These are phyloP conservation scores for Conticribra weissflogii DNA, from an alignment of 108 stramenopile species.

Conservation along the genomic window DNA sequence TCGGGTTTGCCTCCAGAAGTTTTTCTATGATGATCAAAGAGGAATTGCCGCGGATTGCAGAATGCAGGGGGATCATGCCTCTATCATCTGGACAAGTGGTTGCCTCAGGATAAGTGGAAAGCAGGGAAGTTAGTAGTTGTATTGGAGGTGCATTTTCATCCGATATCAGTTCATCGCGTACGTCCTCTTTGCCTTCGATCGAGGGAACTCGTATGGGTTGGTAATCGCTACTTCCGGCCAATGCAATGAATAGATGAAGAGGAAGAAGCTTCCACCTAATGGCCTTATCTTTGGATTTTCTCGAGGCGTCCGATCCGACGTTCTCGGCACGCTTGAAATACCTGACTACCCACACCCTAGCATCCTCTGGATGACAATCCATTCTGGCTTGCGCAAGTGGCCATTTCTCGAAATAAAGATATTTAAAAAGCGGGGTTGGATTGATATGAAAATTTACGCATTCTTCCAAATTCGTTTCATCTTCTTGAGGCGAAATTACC, in stretches of 20 bases:
- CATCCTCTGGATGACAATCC: slow-evolving; percentile 39
- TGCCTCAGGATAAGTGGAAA: slow-evolving; percentile 26
- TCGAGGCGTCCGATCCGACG: neutral
- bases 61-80: slow-evolving; percentile 41
- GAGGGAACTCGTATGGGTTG: too few species aligned
- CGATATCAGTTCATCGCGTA: too few species aligned
- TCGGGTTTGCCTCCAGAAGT: slow-evolving; percentile 20
- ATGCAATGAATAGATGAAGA: slow-evolving; percentile 31
- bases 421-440: slow-evolving; percentile 22
- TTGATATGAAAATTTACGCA: slow-evolving; percentile 35
- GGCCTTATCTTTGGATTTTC: neutral
- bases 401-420: slow-evolving; percentile 29
- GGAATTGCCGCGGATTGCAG: slow-evolving; percentile 35
- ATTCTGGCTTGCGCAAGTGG: slow-evolving; percentile 12
- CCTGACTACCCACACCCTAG: slow-evolving; percentile 35
- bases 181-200: too few species aligned
- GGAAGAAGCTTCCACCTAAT: slow-evolving; percentile 43
- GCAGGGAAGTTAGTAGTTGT: slow-evolving; percentile 23
- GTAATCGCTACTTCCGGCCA: slow-evolving; percentile 11
- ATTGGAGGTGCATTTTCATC: too few species aligned
- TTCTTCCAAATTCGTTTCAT: slow-evolving; percentile 2
- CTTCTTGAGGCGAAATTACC: too few species aligned
- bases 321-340: neutral
- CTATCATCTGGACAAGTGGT: slow-evolving; percentile 42
- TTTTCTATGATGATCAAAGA: slow-evolving; percentile 18